Base-by-base conservation (phyloP, 2,329 filamentous ascomycete genomes). In the Arthrinium puccinioides region DNA sequence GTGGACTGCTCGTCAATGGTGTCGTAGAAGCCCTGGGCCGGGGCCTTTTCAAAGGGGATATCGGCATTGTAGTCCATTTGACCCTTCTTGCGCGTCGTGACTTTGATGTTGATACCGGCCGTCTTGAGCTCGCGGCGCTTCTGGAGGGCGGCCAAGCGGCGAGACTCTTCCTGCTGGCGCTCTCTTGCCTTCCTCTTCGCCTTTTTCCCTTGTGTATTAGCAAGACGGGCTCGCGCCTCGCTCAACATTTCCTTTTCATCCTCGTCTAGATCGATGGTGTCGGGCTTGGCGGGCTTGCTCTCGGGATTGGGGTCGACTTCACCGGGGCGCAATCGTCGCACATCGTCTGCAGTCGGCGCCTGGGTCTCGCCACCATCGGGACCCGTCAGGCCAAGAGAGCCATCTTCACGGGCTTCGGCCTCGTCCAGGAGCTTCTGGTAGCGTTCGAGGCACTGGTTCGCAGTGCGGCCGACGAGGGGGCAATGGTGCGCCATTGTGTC, bases 51-150 rank as follows among this genome's bases (percentile, higher is more conserved):
- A 48, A 98, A 97, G 0, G 92, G 92, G 47, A 98, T 94, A 52
- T 98, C 92, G 51, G 92, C 92, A 62, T 98, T 98, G 69, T 98
- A 98, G 62, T 98, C 92, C 87, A 98, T 98, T 67, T 97, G 84
- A 1, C 92, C 92, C 69, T 87, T 82, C 69, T 97, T 97, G 43
- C 84, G 79, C 11, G 84, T 92, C 3, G 81, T 80, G 40, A 97
- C 82, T 64, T 97, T 98, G 67, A 97, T 88, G 60, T 98, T 98
- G 64, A 98, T 97, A 32, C 92, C 92, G 2, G 92, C 88, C 57
- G 89, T 94, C 67, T 98, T 98, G 47, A 98, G 77, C 64, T 98
- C 92, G 50, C 92, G 79, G 26, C 92, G 80, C 69, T 98, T 98
- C 67, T 97, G 92, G 44, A 98, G 67, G 25, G 90, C 79, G 2